Conservation (phyloP, 1,284 basidiomycete genomes). For the Trametes sp. region DNA sequence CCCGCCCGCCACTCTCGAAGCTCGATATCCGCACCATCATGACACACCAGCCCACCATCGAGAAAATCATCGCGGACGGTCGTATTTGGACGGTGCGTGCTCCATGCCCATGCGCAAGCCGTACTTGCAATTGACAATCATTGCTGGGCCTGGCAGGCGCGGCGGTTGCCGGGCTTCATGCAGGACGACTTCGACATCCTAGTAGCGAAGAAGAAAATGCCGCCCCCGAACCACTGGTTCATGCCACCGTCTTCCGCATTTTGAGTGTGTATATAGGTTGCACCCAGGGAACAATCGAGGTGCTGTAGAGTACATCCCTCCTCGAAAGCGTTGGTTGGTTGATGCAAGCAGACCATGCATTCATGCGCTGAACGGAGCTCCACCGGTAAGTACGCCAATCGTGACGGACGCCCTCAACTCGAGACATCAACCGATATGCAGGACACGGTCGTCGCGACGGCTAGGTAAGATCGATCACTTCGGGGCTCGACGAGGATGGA, state of each 20-base stretch:
- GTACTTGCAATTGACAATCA: background rate
- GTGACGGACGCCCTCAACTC: no score
- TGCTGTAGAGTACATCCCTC: background rate
- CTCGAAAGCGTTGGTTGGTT: background rate
- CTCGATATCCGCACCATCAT: slow-evolving; percentile 55
- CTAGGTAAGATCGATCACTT: slow-evolving; percentile 13
- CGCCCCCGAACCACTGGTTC: slow-evolving; percentile 39
- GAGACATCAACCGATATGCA: no score
- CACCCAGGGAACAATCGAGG: background rate
- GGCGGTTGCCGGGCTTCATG: slow-evolving; percentile 14
- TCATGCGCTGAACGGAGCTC: no score
- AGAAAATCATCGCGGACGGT: slow-evolving; percentile 58
- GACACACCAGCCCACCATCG: slow-evolving; percentile 48
- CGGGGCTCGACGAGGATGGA: background rate
- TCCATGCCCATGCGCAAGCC: background rate
- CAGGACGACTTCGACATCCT: slow-evolving; percentile 25
- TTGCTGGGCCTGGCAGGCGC: slow-evolving; percentile 17
- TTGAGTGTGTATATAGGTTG: background rate
- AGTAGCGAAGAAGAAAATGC: slow-evolving; percentile 33
- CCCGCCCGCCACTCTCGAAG: slow-evolving; percentile 48
- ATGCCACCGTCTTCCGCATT: slow-evolving; percentile 31
- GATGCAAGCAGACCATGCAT: no score
- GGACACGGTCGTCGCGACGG: no score
- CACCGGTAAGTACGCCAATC: no score
- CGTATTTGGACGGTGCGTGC: slow-evolving; percentile 64